Evolutionary conservation across 306 rosid species (phyloP).

Genomic region (Prinsepia uniflora): DNA sequence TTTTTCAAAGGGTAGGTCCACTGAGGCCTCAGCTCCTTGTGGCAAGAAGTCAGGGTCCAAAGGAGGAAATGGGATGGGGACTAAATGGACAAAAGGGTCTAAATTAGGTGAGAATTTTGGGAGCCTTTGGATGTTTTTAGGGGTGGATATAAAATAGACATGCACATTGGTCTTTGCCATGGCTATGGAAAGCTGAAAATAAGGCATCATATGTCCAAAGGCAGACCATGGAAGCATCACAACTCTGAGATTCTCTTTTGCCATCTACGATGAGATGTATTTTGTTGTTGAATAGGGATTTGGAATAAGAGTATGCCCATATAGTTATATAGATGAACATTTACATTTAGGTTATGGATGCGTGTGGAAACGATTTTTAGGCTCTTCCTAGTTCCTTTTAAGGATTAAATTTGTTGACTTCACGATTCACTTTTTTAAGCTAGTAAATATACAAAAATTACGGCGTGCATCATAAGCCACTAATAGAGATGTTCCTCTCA

Average conservation of each 20-base stretch:
- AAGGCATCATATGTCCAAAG: conserved; percentile 22
- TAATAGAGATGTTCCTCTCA: too few species aligned
- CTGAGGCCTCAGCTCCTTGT: conserved; percentile 21
- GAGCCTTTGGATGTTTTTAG: conserved; percentile 18
- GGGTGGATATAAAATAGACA: conserved; percentile 23
- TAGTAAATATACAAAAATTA: too few species aligned
- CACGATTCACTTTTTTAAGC: too few species aligned
- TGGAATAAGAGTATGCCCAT: neutral
- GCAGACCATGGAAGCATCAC: conserved; percentile 23
- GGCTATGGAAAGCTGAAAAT: conserved; percentile 20
- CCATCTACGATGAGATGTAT: neutral
- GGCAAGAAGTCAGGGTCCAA: conserved; percentile 15
- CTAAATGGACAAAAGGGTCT: neutral
- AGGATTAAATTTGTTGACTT: too few species aligned
- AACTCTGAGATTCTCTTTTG: conserved; percentile 5
- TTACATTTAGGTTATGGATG: too few species aligned
- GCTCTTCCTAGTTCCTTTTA: too few species aligned
- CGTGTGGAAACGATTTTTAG: too few species aligned
- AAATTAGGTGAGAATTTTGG: conserved; percentile 10
- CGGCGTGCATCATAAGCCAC: too few species aligned
- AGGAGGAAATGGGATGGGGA: conserved; percentile 14
- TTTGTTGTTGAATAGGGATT: neutral
- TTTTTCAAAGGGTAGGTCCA: conserved; percentile 23
- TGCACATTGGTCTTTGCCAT: conserved; percentile 21
- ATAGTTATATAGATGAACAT: too few species aligned